Percentiles rank a stretch among this genome's conserved stretches.
These are phyloP conservation scores for Nepenthes alata DNA, from an alignment of 179 eudicot species.

Conservation along the genomic window DNA sequence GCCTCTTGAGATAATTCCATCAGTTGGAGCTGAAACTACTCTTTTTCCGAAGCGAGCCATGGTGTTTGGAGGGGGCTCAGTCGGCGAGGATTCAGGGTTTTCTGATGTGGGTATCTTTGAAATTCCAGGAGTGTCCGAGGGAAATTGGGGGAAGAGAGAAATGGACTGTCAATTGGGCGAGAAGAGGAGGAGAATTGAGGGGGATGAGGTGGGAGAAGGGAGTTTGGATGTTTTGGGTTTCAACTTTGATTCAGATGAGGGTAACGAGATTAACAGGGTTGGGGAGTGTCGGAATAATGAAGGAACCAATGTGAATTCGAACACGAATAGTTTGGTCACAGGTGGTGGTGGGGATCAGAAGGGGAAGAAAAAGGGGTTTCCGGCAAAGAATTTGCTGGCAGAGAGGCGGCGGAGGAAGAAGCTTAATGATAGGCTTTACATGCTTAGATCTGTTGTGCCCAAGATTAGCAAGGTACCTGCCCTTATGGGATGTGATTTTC, in stretches of 20 bases:
- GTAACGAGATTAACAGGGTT: slow-evolving; percentile 20
- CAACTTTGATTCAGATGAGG: slow-evolving; percentile 52
- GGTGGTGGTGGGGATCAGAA: slow-evolving; percentile 29
- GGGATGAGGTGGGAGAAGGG: slow-evolving; percentile 30
- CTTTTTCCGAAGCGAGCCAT: slow-evolving; percentile 57
- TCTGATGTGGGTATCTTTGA: too few species aligned
- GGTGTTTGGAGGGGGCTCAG: slow-evolving; percentile 15
- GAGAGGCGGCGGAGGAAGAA: slow-evolving; percentile 60
- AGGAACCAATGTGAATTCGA: slow-evolving; percentile 20
- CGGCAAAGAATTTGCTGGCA: slow-evolving; percentile 70
- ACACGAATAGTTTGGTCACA: slow-evolving; percentile 21
- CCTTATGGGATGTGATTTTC: neutral
- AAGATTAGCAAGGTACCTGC: slow-evolving; percentile 54
- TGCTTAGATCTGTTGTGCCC: slow-evolving; percentile 66
- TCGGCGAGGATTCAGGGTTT: slow-evolving; percentile 17
- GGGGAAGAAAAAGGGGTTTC: slow-evolving; percentile 60
- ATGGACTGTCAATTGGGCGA: slow-evolving; percentile 7
- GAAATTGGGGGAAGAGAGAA: slow-evolving; percentile 5
- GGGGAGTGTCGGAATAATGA: slow-evolving; percentile 31
- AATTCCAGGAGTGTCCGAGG: neutral
- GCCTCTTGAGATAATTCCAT: slow-evolving; percentile 38
- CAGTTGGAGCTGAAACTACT: slow-evolving; percentile 36
- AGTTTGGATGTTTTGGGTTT: slow-evolving; percentile 41
- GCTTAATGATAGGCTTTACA: slow-evolving; percentile 67
- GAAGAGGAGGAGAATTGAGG: slow-evolving; percentile 21